Evolutionary conservation across 164 flowering plant genomes (phyloP), one percentile per base, ranked within the genome.

Genomic region (Aristolochia fimbriata): DNA sequence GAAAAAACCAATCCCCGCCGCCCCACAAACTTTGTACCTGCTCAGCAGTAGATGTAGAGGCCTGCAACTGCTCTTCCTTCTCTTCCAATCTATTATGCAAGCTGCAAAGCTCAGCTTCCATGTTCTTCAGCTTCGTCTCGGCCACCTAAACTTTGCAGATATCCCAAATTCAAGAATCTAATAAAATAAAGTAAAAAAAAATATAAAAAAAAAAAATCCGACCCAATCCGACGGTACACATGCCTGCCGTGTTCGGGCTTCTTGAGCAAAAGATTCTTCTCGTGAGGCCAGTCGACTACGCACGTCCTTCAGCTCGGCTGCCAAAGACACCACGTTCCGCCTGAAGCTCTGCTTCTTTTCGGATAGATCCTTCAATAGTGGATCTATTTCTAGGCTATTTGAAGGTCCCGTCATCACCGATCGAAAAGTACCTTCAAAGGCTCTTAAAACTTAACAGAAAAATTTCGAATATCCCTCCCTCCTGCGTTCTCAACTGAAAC

Each of bases 271-370:
- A 2, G 78, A 78, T 51, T 88, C 82, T 61, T 90, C 94, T 58
- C 82, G 76, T 0, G 75, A 76, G 45, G 86, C 80, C 22, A 87
- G 76, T 13, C 90, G 83, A 70, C 68, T 71, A n/a, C 97, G 83
- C 22, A 76, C 89, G 59, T 93, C 94, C 77, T 87, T 93, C 23
- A 93, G 74, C 82, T 93, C 98, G 49, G 87, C 79, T 3, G 96
- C 96, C 59, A 93, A 63, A 0, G 90, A 84, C 46, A 84, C 88
- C 17, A 92, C 88, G 64, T 81, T 82, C 30, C 81, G 61, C 60
- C 94, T 47, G 56, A 91, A 88, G 63, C 68, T 86, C 66, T 83
- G 95, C 68, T 85, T 92, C 74, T 76, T 87, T 69, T 92, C 96
- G 55, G 75, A 77, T 73, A 92, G 81, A 82, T 92, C 96, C 71